Base-by-base conservation (phyloP, 2,329 filamentous ascomycete species). In the Phialophora expanda region DNA sequence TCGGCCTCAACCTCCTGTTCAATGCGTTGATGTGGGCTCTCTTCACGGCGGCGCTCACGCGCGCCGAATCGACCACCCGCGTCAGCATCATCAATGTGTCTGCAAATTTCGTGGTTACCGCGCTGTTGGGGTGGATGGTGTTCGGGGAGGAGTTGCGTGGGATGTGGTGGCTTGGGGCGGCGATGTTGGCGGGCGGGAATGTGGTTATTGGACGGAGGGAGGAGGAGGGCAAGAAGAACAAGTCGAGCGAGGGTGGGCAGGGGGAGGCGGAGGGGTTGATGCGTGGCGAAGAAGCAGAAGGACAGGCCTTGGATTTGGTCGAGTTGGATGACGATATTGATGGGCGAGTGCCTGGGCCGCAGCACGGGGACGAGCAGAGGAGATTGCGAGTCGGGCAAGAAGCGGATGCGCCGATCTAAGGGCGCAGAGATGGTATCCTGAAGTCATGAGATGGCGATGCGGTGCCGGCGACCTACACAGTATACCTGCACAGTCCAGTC, bases 1-100 rank as follows among this genome's bases (percentile, higher is more conserved):
- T 89, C 74, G 81, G 78, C 41, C 80, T 88, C 57, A 89, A 89
- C 71, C 78, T 89, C 65, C 72, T 85, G 71, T 88, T 87, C 78
- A 89, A 88, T 72, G 81, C 83, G 30, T 80, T 86, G 28, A 89
- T 89, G 86, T 89, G 86, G 86, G 84, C 84, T 0, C 80, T 89
- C 17, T 89, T 88, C 77, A 89, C 86, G 1, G 82, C 84, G 48
- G 86, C 86, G 14, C 77, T 89, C 17, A 88, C 86, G 0, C 83
- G 86, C 20, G 83, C 83, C 0, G 81, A 82, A 41, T 87, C 85
- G 12, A 88, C 87, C 2, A 86, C 86, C 1, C 85, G 86, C 62
- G 87, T 88, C 63, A 85, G 83, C 59, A 84, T 89, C 66, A 86
- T 88, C 63, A 89, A 89, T 70, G 88, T 87, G 17, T 84, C 83